Evolutionary conservation across 75 land plant species (phyloP).

Genomic region (Picea glauca): DNA sequence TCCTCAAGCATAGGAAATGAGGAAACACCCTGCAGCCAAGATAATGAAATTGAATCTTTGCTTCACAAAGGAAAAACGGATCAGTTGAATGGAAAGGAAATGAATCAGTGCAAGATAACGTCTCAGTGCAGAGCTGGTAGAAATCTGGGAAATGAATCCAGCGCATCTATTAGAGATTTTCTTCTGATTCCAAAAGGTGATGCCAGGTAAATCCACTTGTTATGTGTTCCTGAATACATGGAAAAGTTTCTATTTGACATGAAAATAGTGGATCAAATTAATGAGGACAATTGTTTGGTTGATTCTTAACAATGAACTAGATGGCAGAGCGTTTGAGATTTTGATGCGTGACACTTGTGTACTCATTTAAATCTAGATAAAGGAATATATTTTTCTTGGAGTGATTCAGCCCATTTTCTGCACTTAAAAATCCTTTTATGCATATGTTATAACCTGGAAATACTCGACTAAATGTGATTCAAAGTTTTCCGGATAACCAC

Average conservation of each 20-base stretch:
- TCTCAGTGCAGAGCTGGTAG: background rate
- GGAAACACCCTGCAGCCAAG: background rate
- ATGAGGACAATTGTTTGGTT: background rate
- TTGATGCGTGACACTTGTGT: background rate
- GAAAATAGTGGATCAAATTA: background rate
- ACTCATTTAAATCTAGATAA: too few relatives aligned
- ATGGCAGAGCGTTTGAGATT: background rate
- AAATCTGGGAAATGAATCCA: background rate
- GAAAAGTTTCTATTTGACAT: background rate
- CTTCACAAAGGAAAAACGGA: background rate
- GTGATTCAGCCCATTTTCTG: too few relatives aligned
- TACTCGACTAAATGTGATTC: too few relatives aligned
- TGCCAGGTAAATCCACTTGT: conserved; percentile 3
- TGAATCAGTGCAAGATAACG: background rate
- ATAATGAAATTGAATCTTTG: background rate
- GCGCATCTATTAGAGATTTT: background rate
- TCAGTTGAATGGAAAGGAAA: background rate
- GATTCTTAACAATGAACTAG: background rate
- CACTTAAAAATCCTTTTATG: too few relatives aligned
- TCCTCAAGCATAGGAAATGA: background rate
- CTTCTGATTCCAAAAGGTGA: conserved; percentile 2
- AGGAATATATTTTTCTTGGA: too few relatives aligned
- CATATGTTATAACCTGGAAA: too few relatives aligned
- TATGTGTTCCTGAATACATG: background rate
- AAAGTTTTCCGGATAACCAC: too few relatives aligned